These are phyloP conservation scores for Kokia cookei DNA, from an alignment of 441 rosid genomes.

Conservation along the genomic window DNA sequence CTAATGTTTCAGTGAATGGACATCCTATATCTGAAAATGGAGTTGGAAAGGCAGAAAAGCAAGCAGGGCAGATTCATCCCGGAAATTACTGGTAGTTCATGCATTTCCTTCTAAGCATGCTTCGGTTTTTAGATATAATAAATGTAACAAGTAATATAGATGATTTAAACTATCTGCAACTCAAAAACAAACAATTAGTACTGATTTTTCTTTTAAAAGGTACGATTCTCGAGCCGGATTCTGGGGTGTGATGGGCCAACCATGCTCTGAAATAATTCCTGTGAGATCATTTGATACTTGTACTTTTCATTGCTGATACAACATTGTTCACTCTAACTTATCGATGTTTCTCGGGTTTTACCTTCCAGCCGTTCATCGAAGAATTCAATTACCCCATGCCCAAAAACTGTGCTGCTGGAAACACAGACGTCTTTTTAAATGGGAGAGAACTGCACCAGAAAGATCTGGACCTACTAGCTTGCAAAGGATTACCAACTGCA, in stretches of 20 bases:
- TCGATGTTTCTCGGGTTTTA: background rate
- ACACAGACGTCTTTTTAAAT: slow-evolving; percentile 29
- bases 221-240: slow-evolving; percentile 34
- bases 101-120: background rate
- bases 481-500: slow-evolving; percentile 29
- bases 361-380: slow-evolving; percentile 29
- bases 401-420: slow-evolving; percentile 35
- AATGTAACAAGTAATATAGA: background rate
- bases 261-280: slow-evolving; percentile 33
- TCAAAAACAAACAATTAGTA: background rate
- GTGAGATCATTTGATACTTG: slow-evolving; percentile 22
- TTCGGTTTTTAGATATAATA: background rate
- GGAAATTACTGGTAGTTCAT: slow-evolving; percentile 33
- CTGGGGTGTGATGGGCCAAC: slow-evolving; percentile 29
- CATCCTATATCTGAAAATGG: slow-evolving; percentile 17
- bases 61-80: slow-evolving; percentile 30
- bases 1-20: slow-evolving; percentile 27
- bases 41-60: slow-evolving; percentile 34
- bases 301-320: background rate
- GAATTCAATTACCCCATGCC: slow-evolving; percentile 36
- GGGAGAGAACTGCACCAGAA: slow-evolving; percentile 39
- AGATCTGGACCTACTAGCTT: slow-evolving; percentile 30
- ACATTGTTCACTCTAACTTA: background rate
- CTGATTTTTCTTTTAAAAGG: slow-evolving; percentile 12
- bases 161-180: background rate